Percentiles rank a stretch among this genome's conserved stretches.
Conservation (phyloP, 2,329 filamentous ascomycete genomes). For the Pseudogymnoascus pannorum region DNA sequence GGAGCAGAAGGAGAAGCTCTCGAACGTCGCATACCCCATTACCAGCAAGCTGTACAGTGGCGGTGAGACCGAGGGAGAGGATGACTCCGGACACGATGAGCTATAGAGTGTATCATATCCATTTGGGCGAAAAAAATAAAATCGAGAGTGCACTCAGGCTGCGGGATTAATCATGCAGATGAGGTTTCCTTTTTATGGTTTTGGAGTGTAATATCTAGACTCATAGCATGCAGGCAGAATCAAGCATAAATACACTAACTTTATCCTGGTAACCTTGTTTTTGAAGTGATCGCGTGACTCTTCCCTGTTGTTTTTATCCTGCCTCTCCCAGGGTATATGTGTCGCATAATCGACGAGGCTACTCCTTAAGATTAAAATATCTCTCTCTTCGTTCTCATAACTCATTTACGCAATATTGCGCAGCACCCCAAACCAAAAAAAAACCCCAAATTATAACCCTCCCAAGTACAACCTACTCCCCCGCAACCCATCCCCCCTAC, state of each 20-base stretch:
- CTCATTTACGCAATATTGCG: not conserved
- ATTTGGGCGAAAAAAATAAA: conserved; percentile 8
- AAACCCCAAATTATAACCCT: not conserved
- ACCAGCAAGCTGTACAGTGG: conserved; percentile 89
- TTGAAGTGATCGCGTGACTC: conserved; percentile 6
- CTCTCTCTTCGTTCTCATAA: not conserved
- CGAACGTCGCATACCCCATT: conserved; percentile 93
- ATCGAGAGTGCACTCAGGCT: not conserved
- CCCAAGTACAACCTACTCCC: not conserved
- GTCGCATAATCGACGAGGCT: conserved; percentile 5
- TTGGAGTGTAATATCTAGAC: conserved; percentile 8
- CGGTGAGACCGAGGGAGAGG: conserved; percentile 55
- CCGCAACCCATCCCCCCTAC: not conserved
- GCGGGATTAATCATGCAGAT: not conserved
- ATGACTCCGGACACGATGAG: conserved; percentile 78
- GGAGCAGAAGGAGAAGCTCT: conserved; percentile 99
- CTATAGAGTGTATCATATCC: conserved; percentile 47
- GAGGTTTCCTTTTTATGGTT: not conserved
- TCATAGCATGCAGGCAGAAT: conserved; percentile 8
- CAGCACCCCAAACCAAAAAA: not conserved
- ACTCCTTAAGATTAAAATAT: not conserved
- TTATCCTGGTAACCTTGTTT: not conserved
- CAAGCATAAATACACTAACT: conserved; percentile 6
- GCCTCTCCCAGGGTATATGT: conserved; percentile 1
- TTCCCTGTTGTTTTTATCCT: not conserved